Base-by-base conservation (phyloP, 116 monocot species). In the Posidonia oceanica region DNA sequence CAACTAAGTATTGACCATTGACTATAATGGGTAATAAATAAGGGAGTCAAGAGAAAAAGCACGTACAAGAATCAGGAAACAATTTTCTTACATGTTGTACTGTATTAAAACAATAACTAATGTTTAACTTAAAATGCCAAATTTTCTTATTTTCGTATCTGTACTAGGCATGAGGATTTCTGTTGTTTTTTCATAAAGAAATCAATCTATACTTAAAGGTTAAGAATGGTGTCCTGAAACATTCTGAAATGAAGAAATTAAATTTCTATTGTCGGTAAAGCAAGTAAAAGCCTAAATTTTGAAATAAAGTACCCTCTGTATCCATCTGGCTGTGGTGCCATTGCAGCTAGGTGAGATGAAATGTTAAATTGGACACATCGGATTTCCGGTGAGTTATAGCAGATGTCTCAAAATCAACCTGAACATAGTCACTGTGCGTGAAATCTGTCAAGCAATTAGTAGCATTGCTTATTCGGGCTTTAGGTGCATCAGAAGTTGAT, bases 271-370 rank as follows among this genome's bases (percentile, higher is more conserved):
- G 2, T 8, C 8, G 4, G 42, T 42, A 42, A 42, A 42, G 8
- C 4, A 42, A 5, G 7, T 42, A 42, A 42, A 42, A 42, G 36
- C 4, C 29, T 29, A 36, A 62, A 10, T 62, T 23, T 62, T 37
- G 36, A 62, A 36, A 62, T 29, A 21, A 37, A 62, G 51, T 84
- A 95, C 88, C 94, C 75, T 91, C 84, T 23, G 72, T 59, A 44
- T 84, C 83, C 23, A 71, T 81, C 75, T 91, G 88, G 72, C 80
- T 84, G 57, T 91, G 94, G 63, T 91, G 86, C 94, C 94, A 95
- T 68, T 86, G 83, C 61, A 94, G 36, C 68, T 94, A 82, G 11
- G 88, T 95, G 18, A 84, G 78, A 64, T 95, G 90, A 66, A 95
- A 86, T 41, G 82, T 95, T 22, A 84, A 61, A 74, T 88, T 90